Evolutionary conservation across 2,329 filamentous ascomycete genomes (phyloP).

Genomic region (Trichophyton mentagrophytes): DNA sequence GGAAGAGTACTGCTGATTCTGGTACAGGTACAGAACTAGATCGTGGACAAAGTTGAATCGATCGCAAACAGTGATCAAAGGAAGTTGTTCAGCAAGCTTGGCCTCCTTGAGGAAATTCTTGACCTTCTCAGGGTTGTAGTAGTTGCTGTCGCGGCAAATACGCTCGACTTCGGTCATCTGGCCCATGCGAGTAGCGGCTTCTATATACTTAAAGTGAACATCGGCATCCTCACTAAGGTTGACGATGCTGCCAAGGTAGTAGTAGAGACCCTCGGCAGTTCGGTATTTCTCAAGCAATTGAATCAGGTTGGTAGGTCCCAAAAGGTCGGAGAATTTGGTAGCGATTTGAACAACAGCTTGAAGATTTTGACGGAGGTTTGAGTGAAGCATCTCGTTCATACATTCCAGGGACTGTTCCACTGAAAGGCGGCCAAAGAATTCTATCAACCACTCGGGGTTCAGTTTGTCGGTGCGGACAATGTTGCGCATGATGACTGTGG

Average conservation of each 20-base stretch:
- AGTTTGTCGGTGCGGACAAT: conserved; percentile 72
- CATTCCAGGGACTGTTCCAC: conserved; percentile 91
- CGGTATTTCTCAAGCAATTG: conserved; percentile 96
- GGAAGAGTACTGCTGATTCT: conserved; percentile 98
- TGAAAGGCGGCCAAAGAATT: conserved; percentile 86
- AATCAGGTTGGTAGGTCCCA: conserved; percentile 76
- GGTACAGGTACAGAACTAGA: conserved; percentile 89
- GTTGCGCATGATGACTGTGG: conserved; percentile 79
- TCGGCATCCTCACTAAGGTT: conserved; percentile 92
- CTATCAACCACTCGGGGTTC: conserved; percentile 77
- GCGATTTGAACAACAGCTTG: conserved; percentile 90
- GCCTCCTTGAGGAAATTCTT: conserved; percentile 99
- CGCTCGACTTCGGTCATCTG: conserved; percentile 95
- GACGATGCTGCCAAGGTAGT: conserved; percentile 95
- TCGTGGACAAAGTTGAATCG: conserved; percentile 99
- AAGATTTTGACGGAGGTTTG: conserved; percentile 93
- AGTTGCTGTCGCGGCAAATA: conserved; percentile 86
- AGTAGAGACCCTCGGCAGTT: conserved; percentile 91
- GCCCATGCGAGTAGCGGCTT: conserved; percentile 84
- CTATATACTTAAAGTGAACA: conserved; percentile 98
- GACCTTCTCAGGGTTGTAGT: conserved; percentile 85
- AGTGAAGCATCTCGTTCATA: conserved; percentile 89
- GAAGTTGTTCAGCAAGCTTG: conserved; percentile 78
- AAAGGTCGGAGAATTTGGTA: conserved; percentile 93
- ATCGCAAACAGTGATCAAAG: conserved; percentile 95